Evolutionary conservation across 78 protist species (phyloP), one percentile per base, ranked within the genome.

Genomic region (Planoprotostelium fungivorum): DNA sequence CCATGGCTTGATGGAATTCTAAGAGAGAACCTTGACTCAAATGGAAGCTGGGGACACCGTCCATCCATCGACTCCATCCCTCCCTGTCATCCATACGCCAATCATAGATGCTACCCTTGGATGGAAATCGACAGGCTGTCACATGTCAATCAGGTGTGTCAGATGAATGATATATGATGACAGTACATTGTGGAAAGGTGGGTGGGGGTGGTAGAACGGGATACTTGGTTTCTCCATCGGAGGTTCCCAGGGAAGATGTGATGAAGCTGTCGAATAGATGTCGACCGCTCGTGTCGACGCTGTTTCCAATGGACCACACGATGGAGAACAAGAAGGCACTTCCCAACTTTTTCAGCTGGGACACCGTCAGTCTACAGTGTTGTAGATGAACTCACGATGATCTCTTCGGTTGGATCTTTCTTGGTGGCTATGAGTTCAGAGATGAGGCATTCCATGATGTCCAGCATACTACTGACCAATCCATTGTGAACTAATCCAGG

Each of bases 241-340:
- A 86, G 92, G 1, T 93, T 89, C 51, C 88, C 51, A 0, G 92
- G 28, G 86, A 84, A 96, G 5, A 25, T 5, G 5, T 25, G 73
- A 51, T 51, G 73, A 51, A 51, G 31, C 31, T 51, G 73, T 51
- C 16, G 73, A 51, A 51, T 51, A 25, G 5, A 16, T 16, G 5
- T 16, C 73, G 5, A 16, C 73, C 73, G 73, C 16, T n/a, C 23
- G 95, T 37, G 1, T 88, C 63, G 83, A 90, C 38, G 28, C 94
- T 63, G 34, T 99, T 98, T 0, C 97, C 97, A 5, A 98, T 86
- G 37, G 95, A 95, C 99, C 99, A 98, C 90, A 97, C 89, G 25
- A 97, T 37, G 0, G 99, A 37, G 86, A 94, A 87, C 29, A 94
- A 28, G 90, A 95, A 95, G 16, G 73, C 73, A 16, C 73, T 51